These are phyloP conservation scores for Oxytropis ochrocephala DNA, from an alignment of 306 rosid genomes.

Conservation along the genomic window DNA sequence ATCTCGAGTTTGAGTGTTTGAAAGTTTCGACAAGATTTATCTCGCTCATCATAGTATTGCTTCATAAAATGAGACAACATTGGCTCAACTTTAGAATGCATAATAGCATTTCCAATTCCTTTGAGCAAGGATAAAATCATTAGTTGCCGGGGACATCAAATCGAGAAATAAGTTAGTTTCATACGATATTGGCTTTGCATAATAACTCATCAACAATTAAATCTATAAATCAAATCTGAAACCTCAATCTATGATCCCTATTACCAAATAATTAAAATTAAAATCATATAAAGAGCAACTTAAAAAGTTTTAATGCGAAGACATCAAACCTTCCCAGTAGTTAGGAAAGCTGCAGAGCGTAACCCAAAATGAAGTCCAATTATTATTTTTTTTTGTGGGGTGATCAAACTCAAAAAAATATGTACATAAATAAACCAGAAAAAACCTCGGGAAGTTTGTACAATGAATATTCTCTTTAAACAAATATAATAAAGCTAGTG, in stretches of 20 bases:
- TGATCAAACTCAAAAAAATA: conserved; percentile 60
- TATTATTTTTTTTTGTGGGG: conserved; percentile 54
- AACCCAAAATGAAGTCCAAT: conserved; percentile 65
- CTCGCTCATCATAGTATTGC: conserved; percentile 27
- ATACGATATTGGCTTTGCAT: too few relatives aligned
- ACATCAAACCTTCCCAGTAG: conserved; percentile 70
- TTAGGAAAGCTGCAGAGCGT: conserved; percentile 57
- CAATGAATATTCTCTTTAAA: not conserved
- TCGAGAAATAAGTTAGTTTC: not conserved
- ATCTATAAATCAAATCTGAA: too few relatives aligned
- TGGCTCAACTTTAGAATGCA: conserved; percentile 42
- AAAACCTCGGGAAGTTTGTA: not conserved
- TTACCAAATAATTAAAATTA: not conserved
- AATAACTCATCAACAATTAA: too few relatives aligned
- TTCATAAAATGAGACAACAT: conserved; percentile 49
- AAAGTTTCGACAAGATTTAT: conserved; percentile 35
- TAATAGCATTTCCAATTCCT: conserved; percentile 61
- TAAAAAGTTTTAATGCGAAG: conserved; percentile 2
- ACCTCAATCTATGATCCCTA: not conserved
- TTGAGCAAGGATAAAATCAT: conserved; percentile 71
- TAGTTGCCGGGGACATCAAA: conserved; percentile 48
- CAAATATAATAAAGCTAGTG: not conserved
- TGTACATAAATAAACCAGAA: not conserved
- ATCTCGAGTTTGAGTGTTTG: conserved; percentile 57
- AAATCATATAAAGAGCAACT: not conserved